Evolutionary conservation across 2,329 filamentous ascomycete genomes (phyloP), one percentile per base, ranked within the genome.

Genomic region (Proliferodiscus dingleyae): DNA sequence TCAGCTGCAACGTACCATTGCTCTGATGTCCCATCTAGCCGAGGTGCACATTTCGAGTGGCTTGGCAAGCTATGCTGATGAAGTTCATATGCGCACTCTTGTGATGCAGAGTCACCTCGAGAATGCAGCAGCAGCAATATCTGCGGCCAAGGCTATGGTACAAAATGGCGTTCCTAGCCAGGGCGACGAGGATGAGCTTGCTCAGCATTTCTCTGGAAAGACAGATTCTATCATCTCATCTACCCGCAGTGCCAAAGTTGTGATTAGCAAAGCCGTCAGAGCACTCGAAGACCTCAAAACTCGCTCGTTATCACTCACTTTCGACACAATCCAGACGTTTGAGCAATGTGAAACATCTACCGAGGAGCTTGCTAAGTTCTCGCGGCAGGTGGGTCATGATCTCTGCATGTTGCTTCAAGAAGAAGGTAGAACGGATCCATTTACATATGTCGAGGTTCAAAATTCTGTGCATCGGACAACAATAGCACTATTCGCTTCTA

Each of bases 21-120:
- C 89, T 43, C 76, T 96, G 43, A 83, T 96, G 74, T 79, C 80
- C n/a, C 89, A 96, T 64, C 76, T 96, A 11, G 84, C 81, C 8
- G 87, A 91, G 61, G 82, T 90, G 18, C 83, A 95, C 60, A 81
- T 95, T 37, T 75, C 80, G 1, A 72, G 75, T 42, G 81, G 78
- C 36, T 70, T 89, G 7, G 80, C 85, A 53, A 83, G 80, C 60
- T 88, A 87, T 63, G 87, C 88, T 0, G 85, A 90, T 60, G 81
- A 89, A 57, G 69, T 90, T 26, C 80, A 89, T 58, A 91, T 91
- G 83, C 81, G 80, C 53, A 79, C 85, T 2, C 65, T 81, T 37
- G 70, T 91, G 51, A 81, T 89, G 67, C 88, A 94, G 62, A 89
- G 81, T 59, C 83, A 90, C 54, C 75, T 95, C 13, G 90, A 95